Evolutionary conservation across 768 basidiomycete genomes (phyloP), one percentile per base, ranked within the genome.

Genomic region (Tulasnella calospora): DNA sequence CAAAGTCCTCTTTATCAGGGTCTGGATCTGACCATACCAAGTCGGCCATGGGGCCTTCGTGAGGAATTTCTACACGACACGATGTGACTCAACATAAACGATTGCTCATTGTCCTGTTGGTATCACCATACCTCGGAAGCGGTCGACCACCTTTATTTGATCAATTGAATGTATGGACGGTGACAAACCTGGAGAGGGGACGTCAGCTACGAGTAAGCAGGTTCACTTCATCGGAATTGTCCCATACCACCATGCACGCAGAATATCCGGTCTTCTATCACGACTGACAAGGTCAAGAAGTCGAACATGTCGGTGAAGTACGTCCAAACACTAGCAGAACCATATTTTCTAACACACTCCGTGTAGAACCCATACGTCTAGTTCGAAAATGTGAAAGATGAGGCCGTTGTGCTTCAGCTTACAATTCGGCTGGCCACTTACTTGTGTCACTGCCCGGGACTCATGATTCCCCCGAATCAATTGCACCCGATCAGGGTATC

Each of bases 221-320:
- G 3, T 35, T 3, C 2, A 10, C 7, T 30, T 15, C 9, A 38
- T 12, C 13, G 46, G 17, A 72, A 57, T 6, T 80, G 17, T 19
- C 70, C 84, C 87, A 77, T 81, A 95, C 97, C 97, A 82, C 98
- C 98, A 81, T 99, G 98, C 13, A 99, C 97, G 82, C 98, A 99
- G 84, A 99, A 98, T 88, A 99, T 98, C 82, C 92, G 92, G 86
- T 99, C 96, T 86, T 99, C 98, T 82, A 99, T 98, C 80, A 99
- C 98, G 78, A 97, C 96, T 44, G 94, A 96, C 78, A 99, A 87
- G 15, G 98, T 99, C 81, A 99, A 86, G 86, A 96, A 99, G 87
- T 99, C 98, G 85, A 99, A 99, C 97, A 99, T 98, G 86, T 99
- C 98, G 79, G 98, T 99, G 83, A 99, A 99, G 85, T 99, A 98